Percentiles rank a stretch among this genome's conserved stretches.
These are phyloP conservation scores for Neurospora sp. DNA, from an alignment of 495 filamentous ascomycete genomes.

Conservation along the genomic window DNA sequence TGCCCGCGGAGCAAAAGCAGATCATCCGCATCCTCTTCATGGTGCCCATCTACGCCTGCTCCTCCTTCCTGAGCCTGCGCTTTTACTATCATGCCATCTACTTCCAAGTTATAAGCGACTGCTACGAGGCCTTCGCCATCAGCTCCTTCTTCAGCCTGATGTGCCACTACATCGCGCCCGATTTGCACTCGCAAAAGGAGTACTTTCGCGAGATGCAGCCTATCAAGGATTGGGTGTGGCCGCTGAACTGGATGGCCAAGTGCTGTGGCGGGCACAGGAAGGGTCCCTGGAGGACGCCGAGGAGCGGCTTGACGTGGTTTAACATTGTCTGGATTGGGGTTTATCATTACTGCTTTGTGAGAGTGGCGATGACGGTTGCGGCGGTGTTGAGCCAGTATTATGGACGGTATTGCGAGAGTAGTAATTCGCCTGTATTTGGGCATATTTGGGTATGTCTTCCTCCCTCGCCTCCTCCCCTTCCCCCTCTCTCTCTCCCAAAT, in stretches of 20 bases:
- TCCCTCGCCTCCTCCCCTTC: background rate
- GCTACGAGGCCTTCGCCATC: constrained; percentile 89
- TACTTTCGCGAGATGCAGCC: constrained; percentile 62
- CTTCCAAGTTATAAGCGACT: constrained; percentile 71
- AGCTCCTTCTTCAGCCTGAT: constrained; percentile 84
- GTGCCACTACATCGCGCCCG: constrained; percentile 73
- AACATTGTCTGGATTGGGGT: constrained; percentile 83
- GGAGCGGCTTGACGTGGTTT: constrained; percentile 87
- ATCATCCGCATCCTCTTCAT: constrained; percentile 90
- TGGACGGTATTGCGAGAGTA: constrained; percentile 67
- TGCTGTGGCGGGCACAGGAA: constrained; percentile 52
- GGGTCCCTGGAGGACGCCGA: constrained; percentile 61
- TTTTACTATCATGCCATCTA: constrained; percentile 78
- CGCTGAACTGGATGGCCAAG: constrained; percentile 57
- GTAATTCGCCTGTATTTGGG: constrained; percentile 65
- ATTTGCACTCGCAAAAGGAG: constrained; percentile 76
- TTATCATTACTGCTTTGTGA: constrained; percentile 85
- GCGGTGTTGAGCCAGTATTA: constrained; percentile 62
- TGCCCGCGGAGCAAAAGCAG: constrained; percentile 76
- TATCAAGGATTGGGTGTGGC: constrained; percentile 67
- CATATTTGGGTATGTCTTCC: constrained; percentile 64
- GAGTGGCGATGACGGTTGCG: constrained; percentile 73
- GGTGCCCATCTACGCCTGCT: constrained; percentile 75
- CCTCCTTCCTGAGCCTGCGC: constrained; percentile 66
- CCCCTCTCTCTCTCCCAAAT: background rate